Conservation (phyloP, 306 rosid genomes). For the Castanospermum australe region DNA sequence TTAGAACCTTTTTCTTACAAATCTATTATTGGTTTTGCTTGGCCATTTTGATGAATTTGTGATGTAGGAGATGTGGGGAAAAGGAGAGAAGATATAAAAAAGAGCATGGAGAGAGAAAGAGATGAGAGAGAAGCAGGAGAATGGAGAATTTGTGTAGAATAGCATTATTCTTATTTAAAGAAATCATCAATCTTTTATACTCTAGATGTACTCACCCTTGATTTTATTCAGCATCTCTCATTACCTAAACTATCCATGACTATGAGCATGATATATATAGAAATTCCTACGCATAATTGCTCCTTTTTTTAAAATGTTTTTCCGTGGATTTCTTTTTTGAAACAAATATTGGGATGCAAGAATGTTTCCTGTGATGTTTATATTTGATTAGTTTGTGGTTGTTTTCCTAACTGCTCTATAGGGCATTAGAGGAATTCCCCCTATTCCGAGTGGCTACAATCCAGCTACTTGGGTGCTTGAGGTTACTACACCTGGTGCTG, state of each 20-base stretch:
- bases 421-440: conserved; percentile 56
- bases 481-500: conserved; percentile 72
- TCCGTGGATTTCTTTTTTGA: not conserved
- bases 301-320: not conserved
- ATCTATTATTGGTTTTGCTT: not conserved
- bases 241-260: not conserved
- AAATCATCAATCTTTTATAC: not conserved
- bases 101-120: not conserved
- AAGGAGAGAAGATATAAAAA: not conserved
- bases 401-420: conserved; percentile 30
- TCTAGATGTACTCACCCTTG: not conserved
- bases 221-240: conserved; percentile 1
- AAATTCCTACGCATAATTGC: not conserved
- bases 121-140: not conserved
- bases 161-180: not conserved
- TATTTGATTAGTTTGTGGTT: not conserved
- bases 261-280: not conserved
- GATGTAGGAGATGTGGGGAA: not conserved
- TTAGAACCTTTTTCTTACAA: no score
- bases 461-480: conserved; percentile 98
- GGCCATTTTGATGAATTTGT: not conserved
- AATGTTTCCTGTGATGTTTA: conserved; percentile 4
- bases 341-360: not conserved
- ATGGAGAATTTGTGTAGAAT: not conserved
- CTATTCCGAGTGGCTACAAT: conserved; percentile 68